These are phyloP conservation scores for Clonostachys rhizophaga DNA, from an alignment of 2,329 filamentous ascomycete species.

Conservation along the genomic window DNA sequence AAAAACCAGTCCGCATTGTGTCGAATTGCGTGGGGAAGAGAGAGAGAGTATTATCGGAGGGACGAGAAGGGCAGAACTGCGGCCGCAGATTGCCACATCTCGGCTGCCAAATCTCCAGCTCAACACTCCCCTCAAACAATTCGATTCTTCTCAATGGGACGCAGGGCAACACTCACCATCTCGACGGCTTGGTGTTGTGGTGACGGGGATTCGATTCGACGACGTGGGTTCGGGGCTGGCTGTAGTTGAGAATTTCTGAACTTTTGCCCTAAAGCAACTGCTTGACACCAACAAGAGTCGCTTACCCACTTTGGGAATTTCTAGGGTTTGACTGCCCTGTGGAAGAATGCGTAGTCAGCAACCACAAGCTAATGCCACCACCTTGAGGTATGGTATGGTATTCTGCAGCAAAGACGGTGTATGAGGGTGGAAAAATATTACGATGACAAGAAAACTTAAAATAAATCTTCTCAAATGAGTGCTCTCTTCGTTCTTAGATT, in stretches of 20 bases:
- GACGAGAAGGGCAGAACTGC: too few relatives aligned
- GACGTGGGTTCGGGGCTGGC: conserved; percentile 39
- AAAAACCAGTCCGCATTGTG: too few relatives aligned
- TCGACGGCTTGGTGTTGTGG: conserved; percentile 44
- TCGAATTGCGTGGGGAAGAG: neutral
- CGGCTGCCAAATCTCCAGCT: too few relatives aligned
- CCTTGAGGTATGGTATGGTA: too few relatives aligned
- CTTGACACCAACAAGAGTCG: conserved; percentile 28
- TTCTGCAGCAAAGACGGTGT: too few relatives aligned
- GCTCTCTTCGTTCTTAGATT: too few relatives aligned
- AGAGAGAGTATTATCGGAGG: neutral
- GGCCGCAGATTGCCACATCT: too few relatives aligned
- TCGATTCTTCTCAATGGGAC: conserved; percentile 10
- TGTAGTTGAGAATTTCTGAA: conserved; percentile 41
- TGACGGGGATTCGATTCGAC: conserved; percentile 42
- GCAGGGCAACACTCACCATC: conserved; percentile 44
- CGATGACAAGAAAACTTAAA: too few relatives aligned
- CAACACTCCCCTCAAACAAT: too few relatives aligned
- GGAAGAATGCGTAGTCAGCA: neutral
- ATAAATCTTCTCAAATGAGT: too few relatives aligned
- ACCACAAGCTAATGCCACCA: too few relatives aligned
- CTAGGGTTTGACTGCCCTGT: conserved; percentile 36
- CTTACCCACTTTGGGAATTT: conserved; percentile 32
- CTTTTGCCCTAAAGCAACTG: conserved; percentile 31
- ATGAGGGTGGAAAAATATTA: too few relatives aligned